Evolutionary conservation across 1,139 yeast genomes (phyloP), one percentile per base, ranked within the genome.

Genomic region (Hansenula lynferdii): DNA sequence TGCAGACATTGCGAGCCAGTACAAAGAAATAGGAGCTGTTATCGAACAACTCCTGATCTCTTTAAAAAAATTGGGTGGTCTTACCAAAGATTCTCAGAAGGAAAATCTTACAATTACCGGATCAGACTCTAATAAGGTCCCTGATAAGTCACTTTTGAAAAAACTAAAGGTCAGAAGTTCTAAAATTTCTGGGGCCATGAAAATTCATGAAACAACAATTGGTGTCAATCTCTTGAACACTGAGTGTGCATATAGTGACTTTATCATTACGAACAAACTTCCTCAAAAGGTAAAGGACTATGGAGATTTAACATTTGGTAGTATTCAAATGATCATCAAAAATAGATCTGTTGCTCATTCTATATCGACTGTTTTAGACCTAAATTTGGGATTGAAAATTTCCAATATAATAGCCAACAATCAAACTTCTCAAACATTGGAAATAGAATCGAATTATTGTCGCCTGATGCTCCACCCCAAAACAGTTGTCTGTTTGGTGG

Each of bases 391-490:
- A 10, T 37, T 62, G 16, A 68, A 67, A 41, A 54, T 76, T 1
- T 53, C 62, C 17, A 67, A 70, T 38, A 54, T 25, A 40, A 58
- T 53, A 6, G 6, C 3, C 7, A 19, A 30, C 2, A 55, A 56
- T 4, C 41, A 45, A 1, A 48, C 55, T 0, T 70, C 69, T 40
- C 75, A 72, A 43, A 64, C 77, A 0, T 59, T 82, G 8, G 84
- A 80, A 45, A 55, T 82, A 2, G 78, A 72, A 43, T 77, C 85
- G 1, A 72, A 75, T 15, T 71, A 71, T 50, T 75, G 77, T 40
- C 64, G 89, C 27, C 50, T 80, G 5, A 74, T 80, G 44, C 54
- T 81, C 26, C 76, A 79, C 40, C 77, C 85, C 0, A 65, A 66
- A 11, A 65, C 75, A 0, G 44, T 78, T 8, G 62, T 71, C n/a